A percentile compares a stretch with the other conserved stretches of the same genome.
Evolutionary conservation across 495 filamentous ascomycete species (phyloP).

Genomic region (Penicillium longicatenatum): DNA sequence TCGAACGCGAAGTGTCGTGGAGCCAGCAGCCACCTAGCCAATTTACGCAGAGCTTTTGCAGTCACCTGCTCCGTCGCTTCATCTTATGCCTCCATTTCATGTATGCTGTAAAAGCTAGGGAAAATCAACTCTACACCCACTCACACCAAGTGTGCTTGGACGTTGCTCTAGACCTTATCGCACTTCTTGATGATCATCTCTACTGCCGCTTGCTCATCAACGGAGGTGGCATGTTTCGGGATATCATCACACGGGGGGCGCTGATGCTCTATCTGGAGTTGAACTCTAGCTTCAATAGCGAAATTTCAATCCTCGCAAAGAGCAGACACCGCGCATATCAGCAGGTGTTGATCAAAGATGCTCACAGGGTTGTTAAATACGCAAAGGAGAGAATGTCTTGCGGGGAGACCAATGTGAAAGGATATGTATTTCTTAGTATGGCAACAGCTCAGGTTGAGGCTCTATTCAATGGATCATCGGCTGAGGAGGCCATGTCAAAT

Average conservation of each 20-base stretch:
- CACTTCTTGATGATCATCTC: constrained; percentile 39
- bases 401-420: constrained; percentile 56
- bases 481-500: too few relatives aligned
- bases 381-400: constrained; percentile 41
- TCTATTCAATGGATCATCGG: too few relatives aligned
- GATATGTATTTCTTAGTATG: constrained; percentile 48
- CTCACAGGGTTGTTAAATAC: constrained; percentile 34
- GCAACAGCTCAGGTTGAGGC: constrained; percentile 7
- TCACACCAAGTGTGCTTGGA: constrained; percentile 51
- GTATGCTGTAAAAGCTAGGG: constrained; percentile 43
- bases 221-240: constrained; percentile 53
- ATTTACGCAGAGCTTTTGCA: constrained; percentile 33
- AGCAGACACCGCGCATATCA: constrained; percentile 25
- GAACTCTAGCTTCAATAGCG: constrained; percentile 18
- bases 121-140: constrained; percentile 49
- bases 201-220: constrained; percentile 43
- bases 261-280: constrained; percentile 43
- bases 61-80: constrained; percentile 48
- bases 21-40: not conserved
- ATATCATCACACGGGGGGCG: constrained; percentile 38
- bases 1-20: not conserved
- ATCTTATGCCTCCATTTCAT: constrained; percentile 49
- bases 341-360: constrained; percentile 34
- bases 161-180: constrained; percentile 41
- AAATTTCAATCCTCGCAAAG: constrained; percentile 5